Percentiles rank a stretch among this genome's conserved stretches.
phyloP scores from a whole-genome alignment of 225 moss, liverwort and hornwort genomes.

The Sphagnum contortum region DNA sequence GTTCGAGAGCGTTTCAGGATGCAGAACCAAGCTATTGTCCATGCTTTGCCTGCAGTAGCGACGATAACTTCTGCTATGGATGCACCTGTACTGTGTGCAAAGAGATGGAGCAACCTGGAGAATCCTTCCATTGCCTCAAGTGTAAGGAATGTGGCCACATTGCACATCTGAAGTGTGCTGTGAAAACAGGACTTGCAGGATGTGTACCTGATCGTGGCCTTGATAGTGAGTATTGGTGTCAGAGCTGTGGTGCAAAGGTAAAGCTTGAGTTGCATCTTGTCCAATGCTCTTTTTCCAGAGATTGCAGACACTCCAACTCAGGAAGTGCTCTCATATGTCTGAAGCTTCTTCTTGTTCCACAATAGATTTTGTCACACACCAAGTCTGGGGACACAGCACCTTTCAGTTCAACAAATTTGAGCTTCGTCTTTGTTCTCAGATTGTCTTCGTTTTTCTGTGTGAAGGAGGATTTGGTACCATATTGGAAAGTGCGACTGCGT shows the following conservation, averaged over 20 bases:
- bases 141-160: constrained; percentile 31
- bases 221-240: constrained; percentile 61
- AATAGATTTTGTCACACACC: too few species aligned
- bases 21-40: constrained; percentile 22
- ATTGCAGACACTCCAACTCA: too few species aligned
- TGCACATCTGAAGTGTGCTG: constrained; percentile 33
- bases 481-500: constrained; percentile 34
- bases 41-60: constrained; percentile 30
- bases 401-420: too few species aligned
- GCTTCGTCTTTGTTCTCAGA: too few species aligned
- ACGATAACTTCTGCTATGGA: constrained; percentile 32
- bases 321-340: too few species aligned
- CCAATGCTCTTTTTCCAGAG: too few species aligned
- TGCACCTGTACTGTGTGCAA: constrained; percentile 45
- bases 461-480: constrained; percentile 32
- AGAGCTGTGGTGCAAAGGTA: constrained; percentile 44
- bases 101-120: constrained; percentile 10
- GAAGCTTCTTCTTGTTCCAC: too few species aligned
- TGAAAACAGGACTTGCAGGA: constrained; percentile 28
- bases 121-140: constrained; percentile 24
- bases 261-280: too few species aligned
- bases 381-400: too few species aligned
- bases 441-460: too few species aligned
- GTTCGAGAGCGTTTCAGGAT: constrained; percentile 3
- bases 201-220: constrained; percentile 14